phyloP scores from a whole-genome alignment of 192 early-diverging fungal species.

The Coemansia erecta region DNA sequence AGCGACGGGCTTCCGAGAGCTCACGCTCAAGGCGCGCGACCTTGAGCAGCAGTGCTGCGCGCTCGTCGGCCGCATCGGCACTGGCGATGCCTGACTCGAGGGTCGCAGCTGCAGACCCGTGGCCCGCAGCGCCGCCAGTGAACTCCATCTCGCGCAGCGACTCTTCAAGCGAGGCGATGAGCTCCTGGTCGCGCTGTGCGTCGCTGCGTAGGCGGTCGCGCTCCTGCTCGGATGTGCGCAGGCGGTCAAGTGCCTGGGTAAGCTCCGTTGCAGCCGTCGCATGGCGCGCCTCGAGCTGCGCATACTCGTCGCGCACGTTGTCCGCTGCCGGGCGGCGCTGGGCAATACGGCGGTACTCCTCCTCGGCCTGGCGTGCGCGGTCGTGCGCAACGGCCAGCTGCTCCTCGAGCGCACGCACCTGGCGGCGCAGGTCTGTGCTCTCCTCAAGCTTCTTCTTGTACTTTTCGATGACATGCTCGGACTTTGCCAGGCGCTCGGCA shows the following conservation, averaged over 20 bases:
- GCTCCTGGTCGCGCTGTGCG: constrained; percentile 66
- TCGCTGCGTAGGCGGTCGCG: constrained; percentile 65
- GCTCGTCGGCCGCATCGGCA: constrained; percentile 37
- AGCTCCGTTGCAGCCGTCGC: constrained; percentile 66
- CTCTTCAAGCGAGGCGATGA: constrained; percentile 77
- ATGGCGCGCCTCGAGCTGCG: constrained; percentile 70
- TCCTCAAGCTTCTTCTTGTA: constrained; percentile 96
- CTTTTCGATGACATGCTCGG: constrained; percentile 93
- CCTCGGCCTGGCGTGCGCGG: constrained; percentile 75
- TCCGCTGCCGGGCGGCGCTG: constrained; percentile 82
- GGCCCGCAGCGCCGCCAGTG: constrained; percentile 29
- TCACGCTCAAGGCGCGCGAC: constrained; percentile 64
- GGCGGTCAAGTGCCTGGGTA: constrained; percentile 68
- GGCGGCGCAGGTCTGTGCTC: constrained; percentile 70
- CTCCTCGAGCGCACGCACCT: constrained; percentile 76
- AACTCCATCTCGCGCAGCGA: constrained; percentile 79
- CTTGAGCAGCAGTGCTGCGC: constrained; percentile 49
- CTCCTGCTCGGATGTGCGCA: constrained; percentile 60
- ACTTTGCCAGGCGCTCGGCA: constrained; percentile 89
- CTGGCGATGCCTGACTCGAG: constrained; percentile 30
- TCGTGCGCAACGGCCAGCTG: constrained; percentile 68
- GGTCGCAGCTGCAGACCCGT: constrained; percentile 22
- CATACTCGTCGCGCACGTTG: constrained; percentile 81
- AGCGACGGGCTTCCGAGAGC: constrained; percentile 40
- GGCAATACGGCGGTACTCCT: constrained; percentile 81